These are phyloP conservation scores for Fusarium camptoceras DNA, from an alignment of 2,329 filamentous ascomycete genomes.

Conservation along the genomic window DNA sequence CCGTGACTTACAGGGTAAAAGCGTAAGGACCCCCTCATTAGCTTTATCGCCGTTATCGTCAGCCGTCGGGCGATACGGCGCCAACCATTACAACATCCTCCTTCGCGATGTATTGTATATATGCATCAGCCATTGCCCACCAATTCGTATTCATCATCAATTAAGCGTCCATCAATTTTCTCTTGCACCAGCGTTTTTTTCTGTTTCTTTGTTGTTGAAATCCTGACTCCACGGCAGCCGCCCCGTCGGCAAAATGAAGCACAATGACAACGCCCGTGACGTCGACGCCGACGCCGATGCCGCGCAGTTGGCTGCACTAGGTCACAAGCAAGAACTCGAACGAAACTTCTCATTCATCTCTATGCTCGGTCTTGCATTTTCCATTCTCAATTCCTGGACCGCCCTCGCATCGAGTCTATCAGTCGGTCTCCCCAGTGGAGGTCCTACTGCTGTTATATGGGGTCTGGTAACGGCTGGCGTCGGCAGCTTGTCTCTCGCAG, in stretches of 20 bases:
- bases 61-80: not conserved
- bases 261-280: not conserved
- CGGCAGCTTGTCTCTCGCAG: conserved; percentile 62
- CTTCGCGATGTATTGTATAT: not conserved
- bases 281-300: not conserved
- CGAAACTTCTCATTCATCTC: not conserved
- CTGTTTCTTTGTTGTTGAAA: not conserved
- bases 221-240: not conserved
- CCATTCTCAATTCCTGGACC: conserved; percentile 62
- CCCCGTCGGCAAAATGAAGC: not conserved
- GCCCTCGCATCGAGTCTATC: conserved; percentile 59
- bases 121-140: not conserved
- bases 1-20: not conserved
- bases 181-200: too few relatives aligned
- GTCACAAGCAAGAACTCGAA: not conserved
- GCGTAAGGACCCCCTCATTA: not conserved
- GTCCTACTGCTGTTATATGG: conserved; percentile 75
- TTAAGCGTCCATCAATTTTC: not conserved
- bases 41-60: not conserved
- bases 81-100: not conserved
- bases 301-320: not conserved
- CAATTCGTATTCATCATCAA: not conserved
- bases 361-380: conserved; percentile 60
- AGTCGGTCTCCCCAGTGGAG: conserved; percentile 70
- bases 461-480: conserved; percentile 55